Conservation (phyloP, 2,329 filamentous ascomycete species). For the Sporothrix globosa region DNA sequence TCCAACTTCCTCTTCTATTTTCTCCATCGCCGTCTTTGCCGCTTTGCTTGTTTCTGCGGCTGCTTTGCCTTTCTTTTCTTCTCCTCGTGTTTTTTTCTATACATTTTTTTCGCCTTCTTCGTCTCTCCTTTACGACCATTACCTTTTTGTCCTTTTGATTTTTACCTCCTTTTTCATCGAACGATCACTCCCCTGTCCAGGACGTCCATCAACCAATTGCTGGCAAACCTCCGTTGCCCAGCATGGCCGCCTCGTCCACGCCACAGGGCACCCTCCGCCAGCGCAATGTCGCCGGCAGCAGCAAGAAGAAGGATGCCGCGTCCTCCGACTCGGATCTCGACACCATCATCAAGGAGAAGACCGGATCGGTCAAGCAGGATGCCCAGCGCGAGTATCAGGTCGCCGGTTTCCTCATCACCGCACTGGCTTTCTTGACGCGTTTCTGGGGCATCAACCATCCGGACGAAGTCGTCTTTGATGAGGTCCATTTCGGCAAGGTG, state of each 20-base stretch:
- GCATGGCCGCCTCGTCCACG: slow-evolving; percentile 55
- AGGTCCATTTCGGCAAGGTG: slow-evolving; percentile 99
- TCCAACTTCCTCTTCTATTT: not conserved
- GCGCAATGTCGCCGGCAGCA: slow-evolving; percentile 55
- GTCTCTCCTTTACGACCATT: slow-evolving; percentile 10
- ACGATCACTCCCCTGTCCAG: not conserved
- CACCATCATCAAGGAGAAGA: slow-evolving; percentile 50
- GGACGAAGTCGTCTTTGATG: slow-evolving; percentile 96
- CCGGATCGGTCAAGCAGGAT: slow-evolving; percentile 43
- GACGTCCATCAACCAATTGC: not conserved
- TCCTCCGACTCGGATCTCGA: slow-evolving; percentile 55
- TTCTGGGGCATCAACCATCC: slow-evolving; percentile 97
- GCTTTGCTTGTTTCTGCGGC: slow-evolving; percentile 2
- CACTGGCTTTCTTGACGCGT: slow-evolving; percentile 83
- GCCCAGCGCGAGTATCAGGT: slow-evolving; percentile 84
- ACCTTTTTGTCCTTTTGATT: not conserved
- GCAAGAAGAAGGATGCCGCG: slow-evolving; percentile 55
- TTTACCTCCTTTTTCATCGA: not conserved
- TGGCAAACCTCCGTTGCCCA: slow-evolving; percentile 35
- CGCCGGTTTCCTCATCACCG: slow-evolving; percentile 74
- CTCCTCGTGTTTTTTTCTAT: not conserved
- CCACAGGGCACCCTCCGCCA: slow-evolving; percentile 64
- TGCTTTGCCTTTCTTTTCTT: slow-evolving; percentile 13
- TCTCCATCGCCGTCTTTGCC: slow-evolving; percentile 16
- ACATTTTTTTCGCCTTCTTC: not conserved